phyloP scores from a whole-genome alignment of 2,329 filamentous ascomycete species.

The Colletotrichum sp. region DNA sequence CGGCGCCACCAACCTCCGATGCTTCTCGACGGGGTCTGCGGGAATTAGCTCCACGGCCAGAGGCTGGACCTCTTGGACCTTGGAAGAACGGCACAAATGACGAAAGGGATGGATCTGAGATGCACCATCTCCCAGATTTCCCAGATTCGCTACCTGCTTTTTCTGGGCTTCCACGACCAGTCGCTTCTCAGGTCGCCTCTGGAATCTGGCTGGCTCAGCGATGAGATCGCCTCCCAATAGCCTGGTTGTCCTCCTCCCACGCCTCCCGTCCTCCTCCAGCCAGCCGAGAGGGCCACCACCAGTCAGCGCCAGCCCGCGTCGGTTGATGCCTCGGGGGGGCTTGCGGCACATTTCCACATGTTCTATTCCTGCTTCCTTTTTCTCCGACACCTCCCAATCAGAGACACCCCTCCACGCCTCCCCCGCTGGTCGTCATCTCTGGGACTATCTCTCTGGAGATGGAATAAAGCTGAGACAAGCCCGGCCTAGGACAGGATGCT shows the following conservation, averaged over 20 bases:
- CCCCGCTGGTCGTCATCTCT: slow-evolving; percentile 19
- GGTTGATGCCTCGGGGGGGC: neutral
- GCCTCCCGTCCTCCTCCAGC: neutral
- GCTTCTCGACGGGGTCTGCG: slow-evolving; percentile 13
- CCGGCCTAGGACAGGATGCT: neutral
- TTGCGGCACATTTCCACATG: slow-evolving; percentile 19
- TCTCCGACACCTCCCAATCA: slow-evolving; percentile 16
- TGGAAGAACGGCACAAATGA: slow-evolving; percentile 16
- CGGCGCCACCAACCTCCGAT: neutral
- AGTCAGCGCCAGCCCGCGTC: neutral
- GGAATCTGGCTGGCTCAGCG: neutral
- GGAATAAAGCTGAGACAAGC: slow-evolving; percentile 21
- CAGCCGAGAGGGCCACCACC: neutral
- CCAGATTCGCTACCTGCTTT: neutral
- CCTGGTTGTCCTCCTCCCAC: neutral
- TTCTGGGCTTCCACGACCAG: neutral
- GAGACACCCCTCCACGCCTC: neutral
- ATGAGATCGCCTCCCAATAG: neutral
- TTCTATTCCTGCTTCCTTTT: slow-evolving; percentile 16
- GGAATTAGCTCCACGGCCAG: slow-evolving; percentile 19
- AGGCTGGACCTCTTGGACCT: slow-evolving; percentile 12
- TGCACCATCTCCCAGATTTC: neutral
- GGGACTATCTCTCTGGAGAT: neutral
- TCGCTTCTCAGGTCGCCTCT: neutral
- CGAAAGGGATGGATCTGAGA: slow-evolving; percentile 16